phyloP scores from a whole-genome alignment of 2,329 filamentous ascomycete species.

The Eutypa lata region DNA sequence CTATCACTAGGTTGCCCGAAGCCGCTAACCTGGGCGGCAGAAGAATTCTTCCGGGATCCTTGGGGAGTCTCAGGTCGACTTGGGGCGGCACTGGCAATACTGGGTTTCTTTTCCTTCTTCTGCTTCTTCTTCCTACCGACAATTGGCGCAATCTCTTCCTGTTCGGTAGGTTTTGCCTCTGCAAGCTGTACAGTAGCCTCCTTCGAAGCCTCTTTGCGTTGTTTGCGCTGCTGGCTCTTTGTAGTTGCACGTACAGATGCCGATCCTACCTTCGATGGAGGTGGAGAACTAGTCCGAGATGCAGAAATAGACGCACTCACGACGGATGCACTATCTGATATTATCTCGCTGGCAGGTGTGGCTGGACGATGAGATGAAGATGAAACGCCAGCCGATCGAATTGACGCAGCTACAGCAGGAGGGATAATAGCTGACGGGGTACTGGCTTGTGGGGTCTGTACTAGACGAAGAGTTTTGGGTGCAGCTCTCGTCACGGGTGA shows the following conservation, averaged over 20 bases:
- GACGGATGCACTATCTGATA: conserved; percentile 75
- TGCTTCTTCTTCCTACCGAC: conserved; percentile 81
- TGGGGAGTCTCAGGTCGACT: conserved; percentile 31
- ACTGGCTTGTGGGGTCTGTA: conserved; percentile 65
- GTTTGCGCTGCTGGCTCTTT: conserved; percentile 77
- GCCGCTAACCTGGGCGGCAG: conserved; percentile 19
- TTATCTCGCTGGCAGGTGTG: conserved; percentile 69
- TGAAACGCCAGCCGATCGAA: conserved; percentile 25
- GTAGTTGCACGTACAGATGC: conserved; percentile 68
- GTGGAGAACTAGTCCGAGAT: conserved; percentile 70
- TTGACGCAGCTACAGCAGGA: conserved; percentile 25
- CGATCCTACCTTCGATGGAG: conserved; percentile 62
- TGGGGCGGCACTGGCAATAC: conserved; percentile 22
- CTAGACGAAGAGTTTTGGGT: conserved; percentile 66
- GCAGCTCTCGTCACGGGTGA: conserved; percentile 50
- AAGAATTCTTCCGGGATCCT: conserved; percentile 26
- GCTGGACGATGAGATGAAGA: conserved; percentile 54
- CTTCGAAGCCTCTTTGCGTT: conserved; percentile 65
- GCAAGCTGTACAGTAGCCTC: conserved; percentile 57
- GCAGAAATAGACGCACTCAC: conserved; percentile 67
- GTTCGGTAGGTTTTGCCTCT: conserved; percentile 48
- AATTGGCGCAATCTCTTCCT: conserved; percentile 65
- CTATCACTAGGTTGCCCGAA: conserved; percentile 18
- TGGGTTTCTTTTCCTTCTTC: conserved; percentile 64
- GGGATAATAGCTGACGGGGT: conserved; percentile 36